Evolutionary conservation across 1,284 basidiomycete species (phyloP), one percentile per base, ranked within the genome.

Genomic region (Ganoderma lucidum): DNA sequence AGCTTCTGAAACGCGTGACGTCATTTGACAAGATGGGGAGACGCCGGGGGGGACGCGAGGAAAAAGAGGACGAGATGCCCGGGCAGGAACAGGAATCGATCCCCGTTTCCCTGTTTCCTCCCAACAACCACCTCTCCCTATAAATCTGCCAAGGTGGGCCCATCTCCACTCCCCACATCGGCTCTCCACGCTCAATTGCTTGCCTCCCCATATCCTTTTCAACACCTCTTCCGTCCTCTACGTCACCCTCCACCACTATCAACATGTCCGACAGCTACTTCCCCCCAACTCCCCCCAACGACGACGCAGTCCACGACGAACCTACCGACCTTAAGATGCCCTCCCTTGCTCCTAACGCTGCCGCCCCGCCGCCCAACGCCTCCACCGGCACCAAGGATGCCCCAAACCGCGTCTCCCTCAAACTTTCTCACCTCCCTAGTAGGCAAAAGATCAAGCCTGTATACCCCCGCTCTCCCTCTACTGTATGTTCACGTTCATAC

Each of bases 391-490:
- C 73, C 19, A 75, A 75, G 72, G 73, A 71, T 55, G 66, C 73
- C 30, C 88, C 88, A 6, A 83, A 86, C n/a, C 84, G 86, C 62
- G 87, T 91, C 68, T 87, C 88, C 3, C 86, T 94, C 39, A 88
- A 88, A 64, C 87, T 93, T 37, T 90, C 89, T 0, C 90, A 93
- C 78, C 81, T 93, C 55, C 92, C 92, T 0, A 86, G 86, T 73
- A 91, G 91, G 80, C 90, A 88, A 74, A 83, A 90, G 66, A 88
- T 93, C 75, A 89, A 88, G 74, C 86, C 87, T 0, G 84, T 88
- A 15, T 92, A 88, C 86, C 92, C 92, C 1, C 84, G 91, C 42
- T 92, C 92, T 0, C 92, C 92, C 1, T 91, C 90, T 5, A 84
- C 90, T 71, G 91, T 90, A 63, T 30, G 59, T 28, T 28, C 63